Evolutionary conservation across 306 rosid species (phyloP).

Genomic region (Cucumis hystrix): DNA sequence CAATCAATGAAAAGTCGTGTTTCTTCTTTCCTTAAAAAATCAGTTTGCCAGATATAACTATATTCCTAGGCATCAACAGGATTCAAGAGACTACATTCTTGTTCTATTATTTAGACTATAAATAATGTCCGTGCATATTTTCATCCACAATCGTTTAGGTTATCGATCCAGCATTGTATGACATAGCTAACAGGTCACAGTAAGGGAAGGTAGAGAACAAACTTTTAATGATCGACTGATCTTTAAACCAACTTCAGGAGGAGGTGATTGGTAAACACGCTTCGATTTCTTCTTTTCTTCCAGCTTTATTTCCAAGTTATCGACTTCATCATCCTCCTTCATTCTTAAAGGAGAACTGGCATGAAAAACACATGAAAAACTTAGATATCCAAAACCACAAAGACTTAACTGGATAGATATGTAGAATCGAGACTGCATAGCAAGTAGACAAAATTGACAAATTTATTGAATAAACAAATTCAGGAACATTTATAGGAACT

Average conservation of each 20-base stretch:
- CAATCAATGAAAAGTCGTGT: neutral
- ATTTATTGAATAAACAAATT: neutral
- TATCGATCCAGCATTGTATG: neutral
- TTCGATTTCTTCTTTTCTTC: slow-evolving; percentile 65
- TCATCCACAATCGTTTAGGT: neutral
- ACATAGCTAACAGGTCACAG: neutral
- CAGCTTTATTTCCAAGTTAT: slow-evolving; percentile 68
- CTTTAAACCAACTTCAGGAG: slow-evolving; percentile 88
- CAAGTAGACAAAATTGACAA: neutral
- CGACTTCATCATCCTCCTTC: slow-evolving; percentile 93
- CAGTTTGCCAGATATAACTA: neutral
- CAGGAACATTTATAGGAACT: neutral
- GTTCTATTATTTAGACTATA: neutral
- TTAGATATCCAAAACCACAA: neutral
- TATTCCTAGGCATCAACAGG: neutral
- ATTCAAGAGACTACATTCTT: neutral
- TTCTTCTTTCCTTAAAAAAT: neutral
- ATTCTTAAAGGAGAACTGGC: slow-evolving; percentile 70
- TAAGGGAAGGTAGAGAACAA: slow-evolving; percentile 41
- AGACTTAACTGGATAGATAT: neutral
- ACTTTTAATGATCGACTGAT: slow-evolving; percentile 91
- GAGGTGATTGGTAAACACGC: slow-evolving; percentile 77
- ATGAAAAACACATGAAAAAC: neutral
- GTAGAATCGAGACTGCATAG: neutral
- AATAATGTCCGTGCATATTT: neutral